Evolutionary conservation across 371 early-diverging fungal genomes (phyloP).

Genomic region (Syncephalastrum contaminatum): DNA sequence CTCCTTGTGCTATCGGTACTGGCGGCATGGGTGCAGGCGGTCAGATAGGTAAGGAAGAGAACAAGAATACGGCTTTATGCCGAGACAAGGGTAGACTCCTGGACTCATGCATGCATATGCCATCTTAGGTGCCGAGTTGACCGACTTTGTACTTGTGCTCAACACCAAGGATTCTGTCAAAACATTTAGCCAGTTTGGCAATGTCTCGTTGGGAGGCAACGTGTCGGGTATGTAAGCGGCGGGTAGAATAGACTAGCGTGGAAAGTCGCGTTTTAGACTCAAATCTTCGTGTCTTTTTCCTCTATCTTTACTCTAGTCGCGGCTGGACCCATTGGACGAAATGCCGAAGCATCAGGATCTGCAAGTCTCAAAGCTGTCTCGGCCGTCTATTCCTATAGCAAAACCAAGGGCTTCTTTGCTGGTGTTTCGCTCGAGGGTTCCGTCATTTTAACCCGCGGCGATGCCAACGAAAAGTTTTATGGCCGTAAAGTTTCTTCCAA

Average conservation of each 20-base stretch:
- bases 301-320: conserved; percentile 55
- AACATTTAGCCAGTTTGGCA: conserved; percentile 87
- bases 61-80: too few species aligned
- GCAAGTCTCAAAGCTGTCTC: conserved; percentile 74
- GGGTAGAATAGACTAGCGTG: too few species aligned
- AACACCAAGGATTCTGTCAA: conserved; percentile 85
- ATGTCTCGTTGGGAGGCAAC: conserved; percentile 88
- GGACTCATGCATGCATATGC: not conserved
- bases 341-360: conserved; percentile 86
- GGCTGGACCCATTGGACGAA: conserved; percentile 92
- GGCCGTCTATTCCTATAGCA: conserved; percentile 89
- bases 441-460: conserved; percentile 88
- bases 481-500: conserved; percentile 75
- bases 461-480: conserved; percentile 88
- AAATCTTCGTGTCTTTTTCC: not conserved
- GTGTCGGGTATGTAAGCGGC: conserved; percentile 53
- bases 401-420: conserved; percentile 88
- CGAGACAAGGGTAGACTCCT: too few species aligned
- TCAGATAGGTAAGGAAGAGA: conserved; percentile 58
- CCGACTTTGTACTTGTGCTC: conserved; percentile 89
- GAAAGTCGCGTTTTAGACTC: too few species aligned
- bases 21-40: conserved; percentile 87
- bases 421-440: conserved; percentile 93
- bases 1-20: conserved; percentile 75
- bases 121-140: conserved; percentile 78